Conservation (phyloP, 2,329 filamentous ascomycete genomes). For the Calonectria ilicicola region DNA sequence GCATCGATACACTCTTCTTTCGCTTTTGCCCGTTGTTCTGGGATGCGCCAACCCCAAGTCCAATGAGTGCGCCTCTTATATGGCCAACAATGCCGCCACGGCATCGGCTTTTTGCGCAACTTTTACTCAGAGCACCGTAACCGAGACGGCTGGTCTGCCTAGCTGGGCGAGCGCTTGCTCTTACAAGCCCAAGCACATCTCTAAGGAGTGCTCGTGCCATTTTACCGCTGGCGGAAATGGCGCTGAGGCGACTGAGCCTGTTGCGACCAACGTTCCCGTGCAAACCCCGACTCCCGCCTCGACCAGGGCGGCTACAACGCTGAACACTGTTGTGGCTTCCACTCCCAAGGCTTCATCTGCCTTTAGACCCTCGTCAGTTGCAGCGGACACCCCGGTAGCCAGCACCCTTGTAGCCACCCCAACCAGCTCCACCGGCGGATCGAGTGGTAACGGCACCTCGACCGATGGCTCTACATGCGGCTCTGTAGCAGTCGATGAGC, state of each 20-base stretch:
- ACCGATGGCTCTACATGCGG: conserved; percentile 31
- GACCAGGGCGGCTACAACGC: conserved; percentile 22
- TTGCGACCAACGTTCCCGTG: conserved; percentile 17
- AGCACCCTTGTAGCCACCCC: conserved; percentile 1
- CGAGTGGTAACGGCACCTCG: not conserved
- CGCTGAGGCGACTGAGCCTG: conserved; percentile 11
- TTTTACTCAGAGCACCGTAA: conserved; percentile 30
- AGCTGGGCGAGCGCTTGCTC: conserved; percentile 46
- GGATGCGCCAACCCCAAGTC: conserved; percentile 35
- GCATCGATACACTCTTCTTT: conserved; percentile 36
- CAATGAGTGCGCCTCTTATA: conserved; percentile 37
- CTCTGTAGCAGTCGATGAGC: conserved; percentile 30
- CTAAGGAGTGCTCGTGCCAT: conserved; percentile 48
- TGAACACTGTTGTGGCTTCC: conserved; percentile 30
- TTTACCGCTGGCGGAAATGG: conserved; percentile 36
- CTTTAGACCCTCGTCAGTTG: conserved; percentile 9
- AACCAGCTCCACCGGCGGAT: conserved; percentile 9
- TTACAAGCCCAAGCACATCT: conserved; percentile 43
- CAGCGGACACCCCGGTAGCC: not conserved
- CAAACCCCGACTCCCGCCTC: conserved; percentile 16
- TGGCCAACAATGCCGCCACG: conserved; percentile 29
- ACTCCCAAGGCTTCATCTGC: conserved; percentile 1
- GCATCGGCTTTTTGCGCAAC: conserved; percentile 33
- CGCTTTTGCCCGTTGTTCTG: conserved; percentile 37
- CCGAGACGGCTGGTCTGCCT: conserved; percentile 43